Conservation (phyloP, 345 rosid genomes). For the Rhodamnia argentea region DNA sequence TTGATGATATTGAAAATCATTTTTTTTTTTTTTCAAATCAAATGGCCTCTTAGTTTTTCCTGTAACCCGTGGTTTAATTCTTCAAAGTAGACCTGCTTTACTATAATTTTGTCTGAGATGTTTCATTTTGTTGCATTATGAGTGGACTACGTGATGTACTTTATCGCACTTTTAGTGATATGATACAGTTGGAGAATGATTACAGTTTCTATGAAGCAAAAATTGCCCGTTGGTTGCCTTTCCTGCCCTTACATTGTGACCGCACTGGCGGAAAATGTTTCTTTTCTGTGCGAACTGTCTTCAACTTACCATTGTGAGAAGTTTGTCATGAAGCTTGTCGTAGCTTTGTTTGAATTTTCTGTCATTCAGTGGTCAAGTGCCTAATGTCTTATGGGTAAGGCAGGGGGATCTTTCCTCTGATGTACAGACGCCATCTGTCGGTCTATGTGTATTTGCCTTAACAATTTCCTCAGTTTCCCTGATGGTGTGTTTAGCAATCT, state of each 20-base stretch:
- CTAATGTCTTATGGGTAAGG: not conserved
- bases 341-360: not conserved
- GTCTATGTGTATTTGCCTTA: not conserved
- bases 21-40: not conserved
- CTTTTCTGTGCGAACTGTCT: not conserved
- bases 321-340: not conserved
- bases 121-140: not conserved
- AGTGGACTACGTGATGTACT: not conserved
- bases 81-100: not conserved
- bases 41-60: not conserved
- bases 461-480: not conserved
- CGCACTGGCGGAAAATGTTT: not conserved
- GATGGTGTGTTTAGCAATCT: not conserved
- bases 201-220: not conserved
- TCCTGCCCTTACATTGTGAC: not conserved
- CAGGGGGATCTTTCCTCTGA: not conserved
- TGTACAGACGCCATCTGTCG: not conserved
- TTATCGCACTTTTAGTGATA: not conserved
- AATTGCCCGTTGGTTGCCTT: not conserved
- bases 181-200: not conserved
- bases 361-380: not conserved
- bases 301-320: not conserved
- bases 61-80: not conserved
- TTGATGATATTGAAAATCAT: not conserved
- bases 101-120: not conserved